Base-by-base conservation (phyloP, 257 asterid species). In the Solanum ahanhuiri region DNA sequence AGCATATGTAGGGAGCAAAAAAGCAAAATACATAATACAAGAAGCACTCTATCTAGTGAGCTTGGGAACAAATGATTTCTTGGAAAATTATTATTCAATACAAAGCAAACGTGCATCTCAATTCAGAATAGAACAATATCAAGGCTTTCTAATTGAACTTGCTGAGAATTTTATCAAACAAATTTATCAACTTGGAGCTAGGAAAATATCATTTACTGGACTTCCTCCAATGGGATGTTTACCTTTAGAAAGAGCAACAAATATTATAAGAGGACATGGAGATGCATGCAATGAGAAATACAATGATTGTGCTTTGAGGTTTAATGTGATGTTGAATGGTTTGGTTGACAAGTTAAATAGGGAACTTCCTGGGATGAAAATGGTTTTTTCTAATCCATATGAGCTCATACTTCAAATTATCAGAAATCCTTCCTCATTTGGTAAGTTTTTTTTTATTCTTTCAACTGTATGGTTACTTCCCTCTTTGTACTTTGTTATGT, bases 191-290 rank as follows among this genome's bases (percentile, higher is more conserved):
- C 31, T 94, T 72, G 99, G 99, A 7, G 98, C 96, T 5, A 89
- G 98, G 4, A 95, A 96, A 81, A 92, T 96, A 43, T 90, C 93
- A 4, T 77, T 96, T 9, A 90, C 94, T 9, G 98, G 96, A 77
- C 92, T 96, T n/a, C 98, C 98, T 3, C 99, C 99, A 22, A 96
- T 96, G 98, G 99, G 99, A 15, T 96, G 99, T 87, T 82, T 96
- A 64, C 99, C 98, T 9, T 34, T 96, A 84, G 99, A 96, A 89
- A 92, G 99, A 88, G 86, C 94, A 23, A 93, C 93, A 2, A 95
- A 91, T 35, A 92, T 85, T 58, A 66, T 96, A 4, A 87, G 89
- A 71, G 99, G 99, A 18, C 85, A 87, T 63, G 99, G 98, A 22
- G 87, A 85, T 63, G 90, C 60, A 6, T 96, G 99, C 89, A 85